Conservation (phyloP, 2,329 filamentous ascomycete genomes). For the Westerdykella aurantiaca region DNA sequence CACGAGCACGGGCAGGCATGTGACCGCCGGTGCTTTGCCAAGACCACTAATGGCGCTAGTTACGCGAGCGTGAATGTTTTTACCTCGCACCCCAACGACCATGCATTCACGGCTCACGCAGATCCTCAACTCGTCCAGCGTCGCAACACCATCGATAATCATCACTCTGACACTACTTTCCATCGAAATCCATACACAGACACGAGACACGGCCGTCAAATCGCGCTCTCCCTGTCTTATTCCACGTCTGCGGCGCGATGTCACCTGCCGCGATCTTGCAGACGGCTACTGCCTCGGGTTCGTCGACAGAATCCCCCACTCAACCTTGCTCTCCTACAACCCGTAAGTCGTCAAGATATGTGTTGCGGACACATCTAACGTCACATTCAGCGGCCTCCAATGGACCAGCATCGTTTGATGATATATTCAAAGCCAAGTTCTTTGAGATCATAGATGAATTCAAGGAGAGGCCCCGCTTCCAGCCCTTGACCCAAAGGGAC, state of each 20-base stretch:
- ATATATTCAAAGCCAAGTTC: slow-evolving; percentile 32
- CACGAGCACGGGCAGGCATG: slow-evolving; percentile 16
- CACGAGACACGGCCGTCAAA: too few relatives aligned
- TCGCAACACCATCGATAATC: slow-evolving; percentile 20
- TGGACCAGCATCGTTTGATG: slow-evolving; percentile 23
- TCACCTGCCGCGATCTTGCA: slow-evolving; percentile 30
- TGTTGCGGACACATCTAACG: neutral
- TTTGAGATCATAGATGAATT: slow-evolving; percentile 30
- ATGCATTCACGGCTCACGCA: slow-evolving; percentile 17
- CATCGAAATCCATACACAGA: neutral
- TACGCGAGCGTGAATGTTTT: slow-evolving; percentile 39
- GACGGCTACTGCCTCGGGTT: slow-evolving; percentile 16
- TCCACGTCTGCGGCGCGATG: slow-evolving; percentile 25
- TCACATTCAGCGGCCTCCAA: neutral
- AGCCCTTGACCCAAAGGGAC: slow-evolving; percentile 26
- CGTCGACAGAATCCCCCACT: slow-evolving; percentile 9
- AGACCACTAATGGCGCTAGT: slow-evolving; percentile 25
- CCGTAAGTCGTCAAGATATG: neutral
- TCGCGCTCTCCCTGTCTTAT: slow-evolving; percentile 8
- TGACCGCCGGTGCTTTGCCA: slow-evolving; percentile 27
- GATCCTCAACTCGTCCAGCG: slow-evolving; percentile 8
- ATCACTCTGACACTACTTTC: slow-evolving; percentile 12
- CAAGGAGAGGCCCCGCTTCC: slow-evolving; percentile 25
- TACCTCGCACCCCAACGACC: slow-evolving; percentile 26
- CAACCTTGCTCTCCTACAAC: slow-evolving; percentile 1